phyloP scores from a whole-genome alignment of 78 protist species.

The Guillardia theta region DNA sequence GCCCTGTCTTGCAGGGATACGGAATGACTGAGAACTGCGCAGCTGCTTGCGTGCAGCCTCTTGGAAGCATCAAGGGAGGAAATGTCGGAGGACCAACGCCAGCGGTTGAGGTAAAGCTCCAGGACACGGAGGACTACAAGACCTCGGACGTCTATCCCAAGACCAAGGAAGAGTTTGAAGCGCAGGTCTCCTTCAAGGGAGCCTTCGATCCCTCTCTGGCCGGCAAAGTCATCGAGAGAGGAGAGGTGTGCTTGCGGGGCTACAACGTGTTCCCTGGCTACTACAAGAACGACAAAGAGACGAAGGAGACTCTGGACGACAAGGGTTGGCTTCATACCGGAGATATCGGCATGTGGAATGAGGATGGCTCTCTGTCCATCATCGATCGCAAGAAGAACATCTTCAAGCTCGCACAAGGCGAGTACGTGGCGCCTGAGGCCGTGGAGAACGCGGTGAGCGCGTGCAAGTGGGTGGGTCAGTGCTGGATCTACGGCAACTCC shows the following conservation, averaged over 20 bases:
- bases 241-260: conserved; percentile 38
- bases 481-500: background rate
- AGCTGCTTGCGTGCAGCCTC: background rate
- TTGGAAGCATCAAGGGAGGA: background rate
- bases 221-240: background rate
- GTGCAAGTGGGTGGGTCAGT: background rate
- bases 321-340: background rate
- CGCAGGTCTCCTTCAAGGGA: conserved; percentile 27
- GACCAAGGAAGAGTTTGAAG: background rate
- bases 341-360: background rate
- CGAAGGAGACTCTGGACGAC: background rate
- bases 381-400: conserved; percentile 23
- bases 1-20: conserved; percentile 30
- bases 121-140: conserved; percentile 30
- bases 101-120: background rate
- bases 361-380: background rate
- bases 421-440: conserved; percentile 9
- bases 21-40: conserved; percentile 31
- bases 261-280: background rate
- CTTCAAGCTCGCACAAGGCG: conserved; percentile 25
- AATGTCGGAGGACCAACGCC: background rate
- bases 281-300: conserved; percentile 20
- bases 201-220: background rate
- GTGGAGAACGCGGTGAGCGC: background rate
- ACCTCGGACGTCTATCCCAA: background rate